phyloP scores from a whole-genome alignment of 495 filamentous ascomycete species.

The Xylaria castorea region DNA sequence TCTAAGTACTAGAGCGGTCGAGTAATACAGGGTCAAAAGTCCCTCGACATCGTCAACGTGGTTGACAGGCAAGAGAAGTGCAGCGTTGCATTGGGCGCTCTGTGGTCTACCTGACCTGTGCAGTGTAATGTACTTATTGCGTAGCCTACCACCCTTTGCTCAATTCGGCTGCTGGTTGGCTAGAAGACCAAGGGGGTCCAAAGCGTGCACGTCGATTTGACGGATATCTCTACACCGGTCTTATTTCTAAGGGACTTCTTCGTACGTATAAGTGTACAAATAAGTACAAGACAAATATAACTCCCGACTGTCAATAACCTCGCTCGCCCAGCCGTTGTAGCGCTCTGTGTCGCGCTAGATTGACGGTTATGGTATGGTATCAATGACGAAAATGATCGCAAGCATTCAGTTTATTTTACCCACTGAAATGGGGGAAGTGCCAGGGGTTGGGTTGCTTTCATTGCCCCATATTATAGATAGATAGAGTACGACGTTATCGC shows the following conservation, averaged over 20 bases:
- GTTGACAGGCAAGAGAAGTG: slow-evolving; percentile 15
- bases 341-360: not conserved
- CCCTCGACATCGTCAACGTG: slow-evolving; percentile 17
- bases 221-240: slow-evolving; percentile 26
- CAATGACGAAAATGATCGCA: not conserved
- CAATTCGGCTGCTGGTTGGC: slow-evolving; percentile 15
- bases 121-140: slow-evolving; percentile 8
- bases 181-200: not conserved
- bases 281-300: not conserved
- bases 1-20: slow-evolving; percentile 23
- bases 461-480: not conserved
- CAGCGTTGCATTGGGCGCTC: slow-evolving; percentile 23
- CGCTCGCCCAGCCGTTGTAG: not conserved
- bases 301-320: not conserved
- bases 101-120: slow-evolving; percentile 15
- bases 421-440: not conserved
- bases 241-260: slow-evolving; percentile 8
- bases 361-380: not conserved
- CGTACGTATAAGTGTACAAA: not conserved
- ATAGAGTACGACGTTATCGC: not conserved
- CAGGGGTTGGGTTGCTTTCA: not conserved
- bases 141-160: slow-evolving; percentile 13
- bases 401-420: not conserved
- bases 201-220: not conserved
- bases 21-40: slow-evolving; percentile 2